phyloP scores from a whole-genome alignment of 352 stramenopile genomes.

The Globisporangium irregulare region DNA sequence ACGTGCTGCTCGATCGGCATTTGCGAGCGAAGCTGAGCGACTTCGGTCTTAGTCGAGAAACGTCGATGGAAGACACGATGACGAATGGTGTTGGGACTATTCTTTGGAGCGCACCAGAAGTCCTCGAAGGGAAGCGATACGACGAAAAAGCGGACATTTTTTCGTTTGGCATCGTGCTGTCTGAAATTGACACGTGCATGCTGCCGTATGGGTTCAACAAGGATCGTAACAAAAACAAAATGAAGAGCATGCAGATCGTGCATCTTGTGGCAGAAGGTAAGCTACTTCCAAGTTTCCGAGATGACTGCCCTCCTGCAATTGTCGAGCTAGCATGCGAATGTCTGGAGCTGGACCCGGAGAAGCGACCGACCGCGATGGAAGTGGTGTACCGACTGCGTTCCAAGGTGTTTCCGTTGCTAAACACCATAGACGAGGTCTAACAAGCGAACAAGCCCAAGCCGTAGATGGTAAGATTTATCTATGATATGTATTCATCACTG shows the following conservation, averaged over 20 bases:
- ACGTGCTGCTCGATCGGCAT: conserved; percentile 59
- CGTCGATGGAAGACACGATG: conserved; percentile 69
- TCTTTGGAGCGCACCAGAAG: conserved; percentile 66
- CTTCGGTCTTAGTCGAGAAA: conserved; percentile 67
- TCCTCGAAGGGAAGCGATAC: conserved; percentile 71
- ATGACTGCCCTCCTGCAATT: conserved; percentile 54
- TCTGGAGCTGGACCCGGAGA: conserved; percentile 55
- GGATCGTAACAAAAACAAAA: conserved; percentile 47
- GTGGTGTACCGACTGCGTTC: conserved; percentile 63
- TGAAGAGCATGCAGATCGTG: conserved; percentile 84
- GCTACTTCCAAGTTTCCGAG: conserved; percentile 66
- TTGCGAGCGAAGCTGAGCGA: conserved; percentile 69
- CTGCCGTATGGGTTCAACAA: conserved; percentile 68
- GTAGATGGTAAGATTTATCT: conserved; percentile 7
- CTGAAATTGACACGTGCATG: conserved; percentile 74
- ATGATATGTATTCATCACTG: conserved; percentile 13
- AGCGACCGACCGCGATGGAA: conserved; percentile 66
- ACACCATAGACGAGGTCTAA: not conserved
- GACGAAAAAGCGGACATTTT: conserved; percentile 81
- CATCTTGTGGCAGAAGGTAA: conserved; percentile 76
- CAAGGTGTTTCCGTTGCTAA: conserved; percentile 41
- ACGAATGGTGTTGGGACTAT: conserved; percentile 77
- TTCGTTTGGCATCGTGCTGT: conserved; percentile 70
- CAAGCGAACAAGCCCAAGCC: not conserved
- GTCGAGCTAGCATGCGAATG: conserved; percentile 55